Evolutionary conservation across 495 filamentous ascomycete species (phyloP), one percentile per base, ranked within the genome.

Genomic region (Daldinia loculata): DNA sequence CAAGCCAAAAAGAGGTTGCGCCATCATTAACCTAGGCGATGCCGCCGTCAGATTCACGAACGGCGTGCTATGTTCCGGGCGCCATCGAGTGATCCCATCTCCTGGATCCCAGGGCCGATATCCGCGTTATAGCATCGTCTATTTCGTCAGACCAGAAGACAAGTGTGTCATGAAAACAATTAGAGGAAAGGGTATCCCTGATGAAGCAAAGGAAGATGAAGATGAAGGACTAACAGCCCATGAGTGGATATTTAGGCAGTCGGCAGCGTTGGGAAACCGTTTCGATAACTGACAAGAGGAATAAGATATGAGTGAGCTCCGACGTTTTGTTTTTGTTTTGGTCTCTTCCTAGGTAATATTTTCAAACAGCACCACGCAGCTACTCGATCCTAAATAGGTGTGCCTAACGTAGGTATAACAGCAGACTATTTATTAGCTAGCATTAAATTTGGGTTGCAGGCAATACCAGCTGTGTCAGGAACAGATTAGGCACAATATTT

Each of bases 1-100:
- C 14, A 78, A 81, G 32, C 89, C 90, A 0, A 70, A 89, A 14
- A 81, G 80, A 4, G 86, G 88, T 0, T 84, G 86, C 56, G 83
- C 83, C 8, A 86, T 92, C 34, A 79, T 91, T 56, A 91, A 92
- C 60, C 81, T 92, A 0, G 89, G 89, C 0, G 90, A 92, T 61
- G 86, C 88, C 8, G 83, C 90, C 78, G 85, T 86, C 8, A 88
- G 86, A 45, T 90, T 91, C 70, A 88, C 87, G 7, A 85, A 84
- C 56, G 87, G 88, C 6, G 66, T 86, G n/a, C 73, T 91, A 43
- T 82, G 88, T 22, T 85, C 83, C 1, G 90, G 89, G 69, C 86
- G 90, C 11, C 89, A 91, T 74, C 82, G 89, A 4, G 89, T 91
- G 17, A 84, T 87, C 4, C 80, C 81, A 1, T 82, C 89, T 2